Conservation (phyloP, 345 rosid genomes). For the Sonneratia alba region DNA sequence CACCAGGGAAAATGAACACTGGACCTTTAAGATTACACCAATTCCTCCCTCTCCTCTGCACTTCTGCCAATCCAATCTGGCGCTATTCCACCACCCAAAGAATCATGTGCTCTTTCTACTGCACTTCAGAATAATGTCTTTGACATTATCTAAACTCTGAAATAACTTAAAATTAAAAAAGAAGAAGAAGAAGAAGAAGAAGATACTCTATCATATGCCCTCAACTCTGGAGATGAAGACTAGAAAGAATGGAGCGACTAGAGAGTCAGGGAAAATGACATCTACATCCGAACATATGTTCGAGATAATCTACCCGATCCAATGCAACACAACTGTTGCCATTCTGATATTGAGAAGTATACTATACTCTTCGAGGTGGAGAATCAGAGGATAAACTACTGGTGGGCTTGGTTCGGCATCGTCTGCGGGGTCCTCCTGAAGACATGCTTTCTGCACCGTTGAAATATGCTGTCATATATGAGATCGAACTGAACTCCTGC, state of each 20-base stretch:
- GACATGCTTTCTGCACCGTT: slow-evolving; percentile 82
- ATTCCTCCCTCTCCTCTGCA: no score
- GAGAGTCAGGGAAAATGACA: background rate
- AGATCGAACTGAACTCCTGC: slow-evolving; percentile 87
- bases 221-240: background rate
- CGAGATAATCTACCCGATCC: background rate
- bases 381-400: background rate
- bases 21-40: no score
- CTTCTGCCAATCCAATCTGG: no score
- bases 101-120: no score
- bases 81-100: no score
- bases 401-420: slow-evolving; percentile 34
- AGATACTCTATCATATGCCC: background rate
- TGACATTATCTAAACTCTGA: background rate
- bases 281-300: background rate
- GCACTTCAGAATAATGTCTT: background rate
- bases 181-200: background rate
- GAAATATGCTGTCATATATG: slow-evolving; percentile 85
- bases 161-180: background rate
- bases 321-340: background rate
- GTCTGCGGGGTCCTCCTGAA: slow-evolving; percentile 49
- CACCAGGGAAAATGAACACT: no score
- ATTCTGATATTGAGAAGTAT: background rate
- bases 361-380: background rate
- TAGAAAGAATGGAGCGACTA: background rate